phyloP scores from a whole-genome alignment of 2,329 filamentous ascomycete genomes.

The Fusarium sulawesiense region DNA sequence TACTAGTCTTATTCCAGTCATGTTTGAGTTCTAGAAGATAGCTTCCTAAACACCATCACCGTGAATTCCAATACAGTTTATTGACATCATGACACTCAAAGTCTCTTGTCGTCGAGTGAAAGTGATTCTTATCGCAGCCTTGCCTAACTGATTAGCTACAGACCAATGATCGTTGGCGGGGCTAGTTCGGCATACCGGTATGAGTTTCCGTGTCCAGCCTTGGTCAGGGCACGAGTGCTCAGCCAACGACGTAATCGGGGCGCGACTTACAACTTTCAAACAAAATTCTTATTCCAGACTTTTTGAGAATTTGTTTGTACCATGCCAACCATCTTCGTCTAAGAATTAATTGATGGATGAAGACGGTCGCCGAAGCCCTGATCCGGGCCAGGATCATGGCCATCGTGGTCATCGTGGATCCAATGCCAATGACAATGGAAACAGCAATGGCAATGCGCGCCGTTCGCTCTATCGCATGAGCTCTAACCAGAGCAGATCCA shows the following conservation, averaged over 20 bases:
- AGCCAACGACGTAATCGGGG: slow-evolving; percentile 44
- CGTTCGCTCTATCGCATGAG: slow-evolving; percentile 69
- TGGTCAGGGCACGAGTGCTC: slow-evolving; percentile 31
- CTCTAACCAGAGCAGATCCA: slow-evolving; percentile 79
- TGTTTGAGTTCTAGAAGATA: background rate
- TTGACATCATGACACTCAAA: background rate
- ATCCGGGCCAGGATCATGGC: slow-evolving; percentile 33
- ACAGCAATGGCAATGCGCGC: slow-evolving; percentile 36
- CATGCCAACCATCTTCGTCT: slow-evolving; percentile 34
- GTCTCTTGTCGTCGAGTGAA: background rate
- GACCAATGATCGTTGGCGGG: slow-evolving; percentile 34
- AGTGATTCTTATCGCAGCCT: slow-evolving; percentile 20
- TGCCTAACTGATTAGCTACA: slow-evolving; percentile 10
- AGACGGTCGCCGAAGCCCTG: slow-evolving; percentile 38
- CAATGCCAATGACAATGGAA: slow-evolving; percentile 39
- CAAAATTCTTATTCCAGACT: slow-evolving; percentile 23
- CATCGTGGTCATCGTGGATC: slow-evolving; percentile 23
- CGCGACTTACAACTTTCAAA: slow-evolving; percentile 23
- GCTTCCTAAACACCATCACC: background rate
- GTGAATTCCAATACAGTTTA: background rate
- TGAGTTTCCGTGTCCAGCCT: slow-evolving; percentile 37
- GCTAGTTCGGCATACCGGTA: slow-evolving; percentile 33
- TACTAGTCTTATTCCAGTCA: background rate
- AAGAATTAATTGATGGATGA: slow-evolving; percentile 45
- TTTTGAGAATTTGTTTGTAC: slow-evolving; percentile 11